These are phyloP conservation scores for Tulasnella sp. DNA, from an alignment of 768 basidiomycete genomes.

Conservation along the genomic window DNA sequence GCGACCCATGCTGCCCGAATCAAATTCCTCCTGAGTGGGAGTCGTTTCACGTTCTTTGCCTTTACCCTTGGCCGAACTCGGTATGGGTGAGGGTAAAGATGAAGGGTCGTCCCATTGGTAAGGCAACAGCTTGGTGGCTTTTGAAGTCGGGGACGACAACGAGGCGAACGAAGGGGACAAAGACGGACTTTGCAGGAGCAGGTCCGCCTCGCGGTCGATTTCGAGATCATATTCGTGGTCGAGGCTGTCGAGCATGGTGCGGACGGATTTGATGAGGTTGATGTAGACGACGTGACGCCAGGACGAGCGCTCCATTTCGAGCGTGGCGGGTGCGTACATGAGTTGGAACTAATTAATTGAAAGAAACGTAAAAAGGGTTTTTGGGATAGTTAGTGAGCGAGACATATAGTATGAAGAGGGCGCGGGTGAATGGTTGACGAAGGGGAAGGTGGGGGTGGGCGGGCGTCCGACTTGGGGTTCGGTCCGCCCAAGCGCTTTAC, in stretches of 20 bases:
- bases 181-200: background rate
- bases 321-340: conserved; percentile 26
- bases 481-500: background rate
- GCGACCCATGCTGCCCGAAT: background rate
- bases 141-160: background rate
- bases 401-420: background rate
- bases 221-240: conserved; percentile 23
- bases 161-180: background rate
- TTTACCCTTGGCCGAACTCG: conserved; percentile 16
- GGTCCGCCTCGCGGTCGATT: background rate
- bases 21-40: background rate
- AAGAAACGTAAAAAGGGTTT: background rate
- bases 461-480: background rate
- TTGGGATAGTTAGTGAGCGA: background rate
- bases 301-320: conserved; percentile 26
- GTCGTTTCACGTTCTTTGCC: background rate
- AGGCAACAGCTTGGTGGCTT: background rate
- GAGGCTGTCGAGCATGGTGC: conserved; percentile 26
- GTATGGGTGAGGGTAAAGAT: background rate
- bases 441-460: background rate
- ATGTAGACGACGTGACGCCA: conserved; percentile 29
- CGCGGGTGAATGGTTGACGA: background rate
- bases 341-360: conserved; percentile 29
- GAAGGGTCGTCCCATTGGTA: conserved; percentile 13
- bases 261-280: conserved; percentile 28